phyloP scores from a whole-genome alignment of 768 basidiomycete species.

The Hebeloma cylindrosporum region DNA sequence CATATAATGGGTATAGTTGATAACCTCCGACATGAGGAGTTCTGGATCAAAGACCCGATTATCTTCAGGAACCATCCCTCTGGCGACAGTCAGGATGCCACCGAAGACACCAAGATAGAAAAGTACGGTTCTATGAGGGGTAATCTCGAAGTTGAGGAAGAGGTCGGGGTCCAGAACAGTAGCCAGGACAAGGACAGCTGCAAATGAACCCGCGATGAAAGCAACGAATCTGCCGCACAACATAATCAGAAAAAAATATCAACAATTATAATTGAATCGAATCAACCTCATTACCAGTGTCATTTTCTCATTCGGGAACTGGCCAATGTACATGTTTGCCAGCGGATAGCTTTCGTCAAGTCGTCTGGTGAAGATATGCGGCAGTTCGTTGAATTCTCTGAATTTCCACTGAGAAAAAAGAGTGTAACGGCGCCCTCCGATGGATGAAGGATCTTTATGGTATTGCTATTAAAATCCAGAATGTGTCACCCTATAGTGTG shows the following conservation, averaged over 20 bases:
- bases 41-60: constrained; percentile 94
- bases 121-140: constrained; percentile 86
- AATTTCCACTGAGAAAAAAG: constrained; percentile 98
- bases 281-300: constrained; percentile 86
- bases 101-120: constrained; percentile 93
- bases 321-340: constrained; percentile 94
- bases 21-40: constrained; percentile 86
- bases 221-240: constrained; percentile 74
- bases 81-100: constrained; percentile 80
- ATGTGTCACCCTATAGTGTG: neutral
- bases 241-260: neutral
- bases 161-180: constrained; percentile 93
- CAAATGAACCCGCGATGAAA: constrained; percentile 95
- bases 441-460: constrained; percentile 96
- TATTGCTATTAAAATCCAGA: constrained; percentile 69
- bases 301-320: constrained; percentile 95
- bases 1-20: constrained; percentile 94
- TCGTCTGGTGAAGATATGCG: constrained; percentile 86
- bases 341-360: constrained; percentile 86
- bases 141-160: constrained; percentile 93
- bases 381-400: constrained; percentile 97
- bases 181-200: constrained; percentile 89
- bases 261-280: neutral
- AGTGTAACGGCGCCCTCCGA: constrained; percentile 90
- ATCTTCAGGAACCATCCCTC: constrained; percentile 96